Conservation (phyloP, 139 green algal species). For the Chlamydomonas sphaeroides region DNA sequence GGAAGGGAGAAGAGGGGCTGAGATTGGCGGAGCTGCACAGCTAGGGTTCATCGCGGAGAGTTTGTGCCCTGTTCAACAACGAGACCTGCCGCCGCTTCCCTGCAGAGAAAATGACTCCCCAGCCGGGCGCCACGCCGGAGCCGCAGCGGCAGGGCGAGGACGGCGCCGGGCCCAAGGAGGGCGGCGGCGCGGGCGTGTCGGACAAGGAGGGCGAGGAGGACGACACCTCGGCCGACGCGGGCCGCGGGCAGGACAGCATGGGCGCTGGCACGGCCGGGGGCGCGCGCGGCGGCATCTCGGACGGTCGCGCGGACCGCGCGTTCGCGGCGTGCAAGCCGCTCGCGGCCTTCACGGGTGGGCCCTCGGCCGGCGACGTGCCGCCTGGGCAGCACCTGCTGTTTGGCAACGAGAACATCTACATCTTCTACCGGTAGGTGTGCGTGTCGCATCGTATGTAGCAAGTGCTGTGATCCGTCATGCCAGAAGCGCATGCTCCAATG, state of each 20-base stretch:
- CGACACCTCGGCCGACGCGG: slow-evolving; percentile 1
- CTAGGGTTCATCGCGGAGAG: too few relatives aligned
- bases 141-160: slow-evolving; percentile 47
- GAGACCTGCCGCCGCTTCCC: too few relatives aligned
- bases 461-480: background rate
- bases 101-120: slow-evolving; percentile 44
- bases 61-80: too few relatives aligned
- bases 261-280: slow-evolving; percentile 29
- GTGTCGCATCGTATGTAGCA: background rate
- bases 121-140: slow-evolving; percentile 54
- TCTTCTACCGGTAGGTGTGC: slow-evolving; percentile 83
- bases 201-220: slow-evolving; percentile 49
- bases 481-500: background rate
- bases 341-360: slow-evolving; percentile 28
- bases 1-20: too few relatives aligned
- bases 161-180: background rate
- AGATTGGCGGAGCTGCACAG: too few relatives aligned
- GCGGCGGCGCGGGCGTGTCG: slow-evolving; percentile 8
- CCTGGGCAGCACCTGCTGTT: slow-evolving; percentile 73
- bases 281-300: slow-evolving; percentile 5
- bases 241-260: slow-evolving; percentile 23
- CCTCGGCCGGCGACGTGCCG: slow-evolving; percentile 14
- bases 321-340: slow-evolving; percentile 43
- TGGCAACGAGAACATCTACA: slow-evolving; percentile 92
- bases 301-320: slow-evolving; percentile 1